Evolutionary conservation across 2,329 filamentous ascomycete genomes (phyloP).

Genomic region (Bertia moriformis): DNA sequence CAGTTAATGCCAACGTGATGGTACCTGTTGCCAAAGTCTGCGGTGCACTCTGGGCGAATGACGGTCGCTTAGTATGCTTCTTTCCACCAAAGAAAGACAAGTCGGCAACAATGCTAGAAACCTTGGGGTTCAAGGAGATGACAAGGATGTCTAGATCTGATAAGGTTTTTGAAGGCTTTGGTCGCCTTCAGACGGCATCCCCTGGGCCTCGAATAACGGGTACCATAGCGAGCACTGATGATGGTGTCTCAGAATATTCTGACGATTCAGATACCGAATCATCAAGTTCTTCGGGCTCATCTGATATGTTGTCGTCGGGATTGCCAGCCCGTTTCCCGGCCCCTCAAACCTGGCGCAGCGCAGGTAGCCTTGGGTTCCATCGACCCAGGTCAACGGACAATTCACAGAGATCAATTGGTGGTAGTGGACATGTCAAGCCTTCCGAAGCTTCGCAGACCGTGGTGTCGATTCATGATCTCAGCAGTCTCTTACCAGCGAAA

Average conservation of each 20-base stretch:
- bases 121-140: slow-evolving; percentile 28
- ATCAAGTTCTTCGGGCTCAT: slow-evolving; percentile 2
- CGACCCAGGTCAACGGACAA: not conserved
- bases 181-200: slow-evolving; percentile 36
- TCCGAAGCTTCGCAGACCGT: slow-evolving; percentile 24
- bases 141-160: slow-evolving; percentile 28
- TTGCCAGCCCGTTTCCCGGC: not conserved
- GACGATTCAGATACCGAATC: slow-evolving; percentile 16
- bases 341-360: not conserved
- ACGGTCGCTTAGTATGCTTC: slow-evolving; percentile 41
- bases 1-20: slow-evolving; percentile 21
- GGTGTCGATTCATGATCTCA: slow-evolving; percentile 36
- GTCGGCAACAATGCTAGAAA: slow-evolving; percentile 30
- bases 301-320: not conserved
- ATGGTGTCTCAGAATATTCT: slow-evolving; percentile 25
- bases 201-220: slow-evolving; percentile 23
- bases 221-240: slow-evolving; percentile 18
- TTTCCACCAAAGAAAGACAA: slow-evolving; percentile 23
- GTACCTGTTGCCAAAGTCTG: not conserved
- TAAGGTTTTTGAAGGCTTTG: slow-evolving; percentile 49
- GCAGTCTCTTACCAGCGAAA: slow-evolving; percentile 35
- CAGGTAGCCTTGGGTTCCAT: not conserved
- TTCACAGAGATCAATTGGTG: not conserved
- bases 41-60: slow-evolving; percentile 39
- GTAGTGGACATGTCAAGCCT: not conserved